Base-by-base conservation (phyloP, 768 basidiomycete genomes). In the Kwoniella mangroviensis region DNA sequence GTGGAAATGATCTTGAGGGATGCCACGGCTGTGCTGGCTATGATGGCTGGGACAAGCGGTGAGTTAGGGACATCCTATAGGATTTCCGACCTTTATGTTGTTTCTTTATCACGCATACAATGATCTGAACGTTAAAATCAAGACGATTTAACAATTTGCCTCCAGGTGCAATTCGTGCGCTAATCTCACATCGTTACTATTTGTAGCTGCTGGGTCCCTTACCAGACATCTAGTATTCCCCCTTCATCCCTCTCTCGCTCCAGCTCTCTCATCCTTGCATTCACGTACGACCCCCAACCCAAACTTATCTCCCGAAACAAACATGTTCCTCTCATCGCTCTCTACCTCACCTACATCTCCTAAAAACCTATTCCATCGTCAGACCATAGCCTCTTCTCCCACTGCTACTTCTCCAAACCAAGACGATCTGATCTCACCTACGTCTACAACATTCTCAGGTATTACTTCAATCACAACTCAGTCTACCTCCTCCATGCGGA, bases 41-140 rank as follows among this genome's bases (percentile, higher is more conserved):
- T 82, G 71, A 76, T 83, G 78, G 82, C 81, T 7, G 81, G 81
- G 0, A 82, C 81, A 17, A 77, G 78, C 34, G 80, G 80, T 81
- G 52, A 57, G 78, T 65, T 34, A 34, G 34, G 34, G 34, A 12
- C 17, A 49, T 15, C 24, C 45, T 2, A 21, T 7, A 34, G 34
- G 34, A 34, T 34, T 34, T 34, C 9, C 34, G 9, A 34, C 34
- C 34, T 34, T 7, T 5, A 34, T 34, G 34, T 7, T 34, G 34
- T 34, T 34, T 34, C 34, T 34, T 34, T 7, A 34, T 34, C 34
- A 34, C 34, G 34, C 34, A 34, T 6, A 34, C 34, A 34, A 7
- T 34, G 34, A 4, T 34, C 34, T 34, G 34, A 34, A 34, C 34
- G 34, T 34, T 34, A 34, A 34, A 34, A 34, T 34, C 34, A 34